Base-by-base conservation (phyloP, 2,329 filamentous ascomycete genomes). In the Phialemoniopsis sp. region DNA sequence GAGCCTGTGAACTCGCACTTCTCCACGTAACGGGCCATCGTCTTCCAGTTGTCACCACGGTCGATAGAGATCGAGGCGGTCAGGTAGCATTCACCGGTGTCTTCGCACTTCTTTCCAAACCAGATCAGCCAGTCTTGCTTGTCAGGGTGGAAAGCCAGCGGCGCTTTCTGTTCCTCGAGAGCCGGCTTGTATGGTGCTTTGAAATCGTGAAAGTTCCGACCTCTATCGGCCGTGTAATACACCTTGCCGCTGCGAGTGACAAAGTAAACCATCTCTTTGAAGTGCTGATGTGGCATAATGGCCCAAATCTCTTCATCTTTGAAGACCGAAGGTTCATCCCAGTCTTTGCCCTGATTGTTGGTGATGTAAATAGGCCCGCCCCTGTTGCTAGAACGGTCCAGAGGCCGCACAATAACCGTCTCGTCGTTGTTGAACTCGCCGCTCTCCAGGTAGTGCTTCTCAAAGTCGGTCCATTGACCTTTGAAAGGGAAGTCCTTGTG, bases 91-190 rank as follows among this genome's bases (percentile, higher is more conserved):
- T 77, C 70, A 4, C 66, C 58, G 26, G 45, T 48, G 26, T 41
- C 29, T 32, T 81, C 76, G 56, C 88, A 94, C 45, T 84, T 77
- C 47, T 80, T 67, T 30, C 90, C 91, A 36, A 85, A 80, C 89
- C 90, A 97, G 45, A 98, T 86, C 32, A 97, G 71, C 89, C 89
- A 96, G 53, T 95, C 86, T 57, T 84, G 85, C 53, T 85, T 78
- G 49, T 85, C 80, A 2, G 89, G 86, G 53, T 98, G 93, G 66
- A 98, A 98, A 29, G 73, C 71, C 32, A 89, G 72, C 14, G 78
- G 73, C 5, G 70, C 50, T 6, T 55, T 55, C 7, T 67, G 55
- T 14, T 53, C 35, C 4, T 55, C 47, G 2, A 48, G 44, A 34
- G 67, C 50, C 7, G 63, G 62, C 47, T 76, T 74, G 32, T 77